Evolutionary conservation across 768 basidiomycete species (phyloP).

Genomic region (Pisolithus tinctorius): DNA sequence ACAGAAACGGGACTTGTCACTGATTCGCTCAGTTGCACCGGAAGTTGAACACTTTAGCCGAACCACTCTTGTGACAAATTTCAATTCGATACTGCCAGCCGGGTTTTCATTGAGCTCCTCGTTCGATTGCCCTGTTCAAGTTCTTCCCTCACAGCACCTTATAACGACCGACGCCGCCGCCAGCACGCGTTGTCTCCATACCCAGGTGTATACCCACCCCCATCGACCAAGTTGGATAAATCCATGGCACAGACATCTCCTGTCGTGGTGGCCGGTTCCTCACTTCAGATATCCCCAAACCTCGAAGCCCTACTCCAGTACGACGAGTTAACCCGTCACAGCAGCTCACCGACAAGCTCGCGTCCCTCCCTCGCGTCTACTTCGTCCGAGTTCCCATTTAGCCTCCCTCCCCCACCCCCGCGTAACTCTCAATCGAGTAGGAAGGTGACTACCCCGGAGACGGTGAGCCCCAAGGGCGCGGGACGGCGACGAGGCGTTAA

Average conservation of each 20-base stretch:
- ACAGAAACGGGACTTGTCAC: no score
- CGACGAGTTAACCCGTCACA: slow-evolving; percentile 42
- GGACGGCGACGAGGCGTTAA: slow-evolving; percentile 8
- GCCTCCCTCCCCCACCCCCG: slow-evolving; percentile 31
- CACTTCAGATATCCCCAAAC: slow-evolving; percentile 50
- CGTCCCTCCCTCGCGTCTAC: neutral
- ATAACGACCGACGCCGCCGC: no score
- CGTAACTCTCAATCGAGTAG: slow-evolving; percentile 11
- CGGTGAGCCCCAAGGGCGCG: slow-evolving; percentile 14
- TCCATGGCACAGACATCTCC: slow-evolving; percentile 11
- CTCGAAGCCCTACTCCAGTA: slow-evolving; percentile 55
- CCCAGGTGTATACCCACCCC: neutral
- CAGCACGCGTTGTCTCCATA: no score
- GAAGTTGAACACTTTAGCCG: no score
- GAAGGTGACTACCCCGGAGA: slow-evolving; percentile 11
- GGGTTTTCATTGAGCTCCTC: no score
- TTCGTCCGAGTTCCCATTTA: slow-evolving; percentile 14
- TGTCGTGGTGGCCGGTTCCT: slow-evolving; percentile 4
- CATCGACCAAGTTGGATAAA: slow-evolving; percentile 19
- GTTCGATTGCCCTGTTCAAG: no score
- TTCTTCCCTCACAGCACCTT: no score
- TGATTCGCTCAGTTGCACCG: no score
- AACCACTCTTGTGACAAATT: no score
- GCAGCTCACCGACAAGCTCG: slow-evolving; percentile 15
- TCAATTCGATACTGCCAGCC: no score